Base-by-base conservation (phyloP, 257 asterid genomes). In the Prunella vulgaris region DNA sequence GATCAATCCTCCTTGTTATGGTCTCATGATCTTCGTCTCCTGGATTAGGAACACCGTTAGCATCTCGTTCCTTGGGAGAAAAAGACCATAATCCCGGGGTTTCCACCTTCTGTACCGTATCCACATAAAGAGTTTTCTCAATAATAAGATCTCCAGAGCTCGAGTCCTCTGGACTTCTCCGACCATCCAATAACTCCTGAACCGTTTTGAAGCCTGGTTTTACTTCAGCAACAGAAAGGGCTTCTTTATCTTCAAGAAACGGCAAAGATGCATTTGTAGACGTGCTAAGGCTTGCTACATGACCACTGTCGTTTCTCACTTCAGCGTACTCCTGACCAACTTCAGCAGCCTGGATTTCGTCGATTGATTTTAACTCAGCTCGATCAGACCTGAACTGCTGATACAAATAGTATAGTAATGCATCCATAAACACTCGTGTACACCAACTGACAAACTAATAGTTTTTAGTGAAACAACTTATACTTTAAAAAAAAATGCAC, bases 61-160 rank as follows among this genome's bases (percentile, higher is more conserved):
- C 25, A 25, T 70, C 80, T 44, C 64, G 74, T n/a, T 69, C 28
- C 33, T 13, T 4, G 69, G 77, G 71, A 71, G 79, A 73, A 73
- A 20, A 75, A 69, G 80, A 64, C 22, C 78, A 71, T 64, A 4
- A 22, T 46, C 71, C 48, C 4, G 78, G 73, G 48, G 66, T 53
- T 66, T 80, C 80, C 61, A 70, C 81, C 37, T 66, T 80, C 56
- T 81, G 86, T 52, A 79, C 72, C 10, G 81, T 84, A 81, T 93
- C 96, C 10, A 86, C 79, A 61, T 84, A 80, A 18, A 90, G 74
- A 66, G 90, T 88, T 84, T 86, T 90, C 85, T 89, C 99, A 21
- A 74, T 82, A 58, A 74, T 76, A 61, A 69, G 81, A 72, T 71
- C 68, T 10, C 21, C 82, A 17, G 76, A 76, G 62, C 49, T 64